Evolutionary conservation across 208 protist species (phyloP).

Genomic region (Acanthamoeba healyi): DNA sequence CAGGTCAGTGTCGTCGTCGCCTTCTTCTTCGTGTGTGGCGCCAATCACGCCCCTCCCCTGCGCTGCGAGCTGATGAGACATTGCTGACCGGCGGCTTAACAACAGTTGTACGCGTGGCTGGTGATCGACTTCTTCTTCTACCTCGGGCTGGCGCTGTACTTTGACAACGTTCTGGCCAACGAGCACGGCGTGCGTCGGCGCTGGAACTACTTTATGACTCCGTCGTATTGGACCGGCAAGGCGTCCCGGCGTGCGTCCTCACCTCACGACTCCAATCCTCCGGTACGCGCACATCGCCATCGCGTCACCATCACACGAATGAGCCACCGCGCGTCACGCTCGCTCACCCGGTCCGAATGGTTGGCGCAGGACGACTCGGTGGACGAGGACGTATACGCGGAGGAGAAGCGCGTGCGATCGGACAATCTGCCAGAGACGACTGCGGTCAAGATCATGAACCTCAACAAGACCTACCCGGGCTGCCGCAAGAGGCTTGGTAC

Average conservation of each 20-base stretch:
- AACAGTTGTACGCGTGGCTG: conserved; percentile 53
- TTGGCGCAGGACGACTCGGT: background rate
- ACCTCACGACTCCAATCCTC: background rate
- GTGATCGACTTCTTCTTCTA: conserved; percentile 73
- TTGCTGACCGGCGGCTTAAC: too few species aligned
- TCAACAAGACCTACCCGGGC: conserved; percentile 76
- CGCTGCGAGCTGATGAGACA: too few species aligned
- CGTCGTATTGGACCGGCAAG: conserved; percentile 76
- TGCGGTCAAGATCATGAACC: conserved; percentile 79
- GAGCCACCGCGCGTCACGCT: background rate
- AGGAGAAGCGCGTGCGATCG: conserved; percentile 59
- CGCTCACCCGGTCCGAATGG: background rate
- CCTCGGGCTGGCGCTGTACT: conserved; percentile 27
- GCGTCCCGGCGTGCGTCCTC: too few species aligned
- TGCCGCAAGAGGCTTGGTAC: background rate
- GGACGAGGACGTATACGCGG: conserved; percentile 76
- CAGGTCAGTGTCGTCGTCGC: background rate
- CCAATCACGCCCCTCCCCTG: too few species aligned
- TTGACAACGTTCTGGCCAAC: conserved; percentile 74
- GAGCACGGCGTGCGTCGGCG: conserved; percentile 63
- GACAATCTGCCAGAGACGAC: conserved; percentile 60
- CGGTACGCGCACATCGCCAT: background rate
- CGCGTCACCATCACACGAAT: background rate
- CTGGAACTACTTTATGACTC: conserved; percentile 68
- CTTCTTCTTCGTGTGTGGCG: background rate